phyloP scores from a whole-genome alignment of 179 eudicot species.

The Vitellaria paradoxa region DNA sequence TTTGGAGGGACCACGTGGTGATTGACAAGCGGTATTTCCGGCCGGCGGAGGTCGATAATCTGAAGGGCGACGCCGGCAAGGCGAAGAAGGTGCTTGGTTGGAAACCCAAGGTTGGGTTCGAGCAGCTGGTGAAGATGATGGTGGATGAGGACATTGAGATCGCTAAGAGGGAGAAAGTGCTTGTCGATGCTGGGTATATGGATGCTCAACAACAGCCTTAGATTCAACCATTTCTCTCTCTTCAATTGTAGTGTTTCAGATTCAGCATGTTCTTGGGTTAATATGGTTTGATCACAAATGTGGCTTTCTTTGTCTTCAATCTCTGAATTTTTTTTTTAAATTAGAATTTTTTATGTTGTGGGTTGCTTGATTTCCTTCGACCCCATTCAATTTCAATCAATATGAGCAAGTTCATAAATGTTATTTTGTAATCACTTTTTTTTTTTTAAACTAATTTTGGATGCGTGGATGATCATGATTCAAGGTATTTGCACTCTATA shows the following conservation, averaged over 20 bases:
- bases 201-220: slow-evolving; percentile 83
- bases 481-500: no score
- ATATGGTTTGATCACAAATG: neutral
- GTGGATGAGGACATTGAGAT: slow-evolving; percentile 85
- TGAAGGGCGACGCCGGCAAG: slow-evolving; percentile 85
- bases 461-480: no score
- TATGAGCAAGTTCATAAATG: slow-evolving; percentile 2
- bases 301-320: neutral
- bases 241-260: slow-evolving; percentile 6
- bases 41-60: slow-evolving; percentile 93
- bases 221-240: slow-evolving; percentile 13
- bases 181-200: slow-evolving; percentile 65
- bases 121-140: slow-evolving; percentile 98
- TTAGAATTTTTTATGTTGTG: neutral
- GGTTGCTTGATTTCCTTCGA: neutral
- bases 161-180: slow-evolving; percentile 93
- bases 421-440: no score
- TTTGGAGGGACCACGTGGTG: slow-evolving; percentile 87
- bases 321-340: neutral
- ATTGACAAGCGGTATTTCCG: slow-evolving; percentile 88
- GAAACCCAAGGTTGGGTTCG: slow-evolving; percentile 87
- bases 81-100: slow-evolving; percentile 78
- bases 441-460: no score
- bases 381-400: neutral
- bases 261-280: neutral